Percentiles rank a stretch among this genome's conserved stretches.
Evolutionary conservation across 2,329 filamentous ascomycete genomes (phyloP).

Genomic region (Trichophyton mentagrophytes): DNA sequence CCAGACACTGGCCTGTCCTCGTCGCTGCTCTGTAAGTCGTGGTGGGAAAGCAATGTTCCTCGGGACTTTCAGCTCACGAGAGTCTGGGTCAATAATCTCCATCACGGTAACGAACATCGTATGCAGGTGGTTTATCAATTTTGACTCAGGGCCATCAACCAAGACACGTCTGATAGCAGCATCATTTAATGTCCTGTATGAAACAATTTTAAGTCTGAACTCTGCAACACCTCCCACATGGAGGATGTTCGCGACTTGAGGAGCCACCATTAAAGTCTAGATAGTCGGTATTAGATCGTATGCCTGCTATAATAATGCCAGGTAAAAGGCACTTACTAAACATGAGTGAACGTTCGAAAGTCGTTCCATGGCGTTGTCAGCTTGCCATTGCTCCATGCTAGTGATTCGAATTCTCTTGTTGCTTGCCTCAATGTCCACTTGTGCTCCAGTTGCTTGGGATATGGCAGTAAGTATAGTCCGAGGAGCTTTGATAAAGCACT

Average conservation of each 20-base stretch:
- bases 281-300: not conserved
- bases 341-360: constrained; percentile 19
- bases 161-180: constrained; percentile 17
- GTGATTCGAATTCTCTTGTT: constrained; percentile 18
- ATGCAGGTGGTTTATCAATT: constrained; percentile 10
- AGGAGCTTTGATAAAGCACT: constrained; percentile 16
- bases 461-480: constrained; percentile 16
- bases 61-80: constrained; percentile 9
- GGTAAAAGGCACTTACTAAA: constrained; percentile 16
- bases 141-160: constrained; percentile 13
- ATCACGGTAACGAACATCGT: constrained; percentile 18
- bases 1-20: constrained; percentile 22
- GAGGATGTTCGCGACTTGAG: constrained; percentile 15
- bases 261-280: constrained; percentile 15
- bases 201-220: constrained; percentile 13
- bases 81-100: constrained; percentile 13
- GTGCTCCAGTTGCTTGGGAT: constrained; percentile 19
- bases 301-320: too few relatives aligned
- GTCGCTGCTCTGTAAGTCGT: constrained; percentile 12
- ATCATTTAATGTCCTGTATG: constrained; percentile 15
- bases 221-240: constrained; percentile 7
- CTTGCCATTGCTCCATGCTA: constrained; percentile 15
- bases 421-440: constrained; percentile 16
- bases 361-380: constrained; percentile 20
- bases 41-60: constrained; percentile 15